These are phyloP conservation scores for Elasticomyces elasticus DNA, from an alignment of 495 filamentous ascomycete genomes.

Conservation along the genomic window DNA sequence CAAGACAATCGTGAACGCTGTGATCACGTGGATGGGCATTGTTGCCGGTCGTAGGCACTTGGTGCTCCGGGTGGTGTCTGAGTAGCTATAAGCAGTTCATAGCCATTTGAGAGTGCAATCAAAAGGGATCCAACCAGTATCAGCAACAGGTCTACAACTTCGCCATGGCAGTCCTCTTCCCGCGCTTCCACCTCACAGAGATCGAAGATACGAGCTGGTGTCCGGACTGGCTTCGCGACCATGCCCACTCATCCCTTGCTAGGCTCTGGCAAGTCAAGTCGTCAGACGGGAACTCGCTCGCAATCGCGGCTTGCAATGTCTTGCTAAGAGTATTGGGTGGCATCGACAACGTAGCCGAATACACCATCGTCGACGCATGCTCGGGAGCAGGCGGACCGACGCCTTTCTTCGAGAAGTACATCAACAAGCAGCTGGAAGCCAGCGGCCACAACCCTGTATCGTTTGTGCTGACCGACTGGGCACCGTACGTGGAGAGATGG, in stretches of 20 bases:
- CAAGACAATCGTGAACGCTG: not conserved
- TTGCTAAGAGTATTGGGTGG: not conserved
- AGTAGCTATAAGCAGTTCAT: not conserved
- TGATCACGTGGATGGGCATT: not conserved
- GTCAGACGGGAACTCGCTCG: not conserved
- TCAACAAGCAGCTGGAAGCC: constrained; percentile 1
- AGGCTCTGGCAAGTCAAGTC: constrained; percentile 1
- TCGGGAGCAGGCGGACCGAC: not conserved
- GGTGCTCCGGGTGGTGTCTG: not conserved
- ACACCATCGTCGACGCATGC: not conserved
- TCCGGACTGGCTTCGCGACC: not conserved
- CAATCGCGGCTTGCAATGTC: not conserved
- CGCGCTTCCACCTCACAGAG: not conserved
- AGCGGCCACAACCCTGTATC: not conserved
- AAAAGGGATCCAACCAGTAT: not conserved
- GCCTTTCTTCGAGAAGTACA: constrained; percentile 2
- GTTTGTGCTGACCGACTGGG: constrained; percentile 1
- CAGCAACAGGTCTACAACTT: not conserved
- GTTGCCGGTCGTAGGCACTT: not conserved
- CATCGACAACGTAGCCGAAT: not conserved
- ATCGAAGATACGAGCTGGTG: constrained; percentile 1
- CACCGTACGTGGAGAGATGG: not conserved
- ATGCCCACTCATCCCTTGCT: constrained; percentile 1
- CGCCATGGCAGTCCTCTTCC: not conserved
- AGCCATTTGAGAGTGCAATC: not conserved